Base-by-base conservation (phyloP, 2,329 filamentous ascomycete species). In the Pyricularia sp. region DNA sequence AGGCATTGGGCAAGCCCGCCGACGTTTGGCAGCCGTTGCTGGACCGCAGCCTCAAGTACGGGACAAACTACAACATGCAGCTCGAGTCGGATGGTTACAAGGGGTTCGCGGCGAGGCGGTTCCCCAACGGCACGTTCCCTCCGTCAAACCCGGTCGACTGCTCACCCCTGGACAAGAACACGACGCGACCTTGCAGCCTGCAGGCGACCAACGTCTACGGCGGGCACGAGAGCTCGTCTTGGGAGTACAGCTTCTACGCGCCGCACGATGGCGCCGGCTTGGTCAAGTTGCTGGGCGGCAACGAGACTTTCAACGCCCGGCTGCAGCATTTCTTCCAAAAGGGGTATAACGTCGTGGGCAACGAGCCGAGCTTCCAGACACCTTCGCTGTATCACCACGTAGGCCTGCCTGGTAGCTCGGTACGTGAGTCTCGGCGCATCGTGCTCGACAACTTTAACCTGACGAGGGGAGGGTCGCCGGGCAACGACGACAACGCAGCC, bases 201-300 rank as follows among this genome's bases (percentile, higher is more conserved):
- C 64, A 65, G 13, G 66, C 65, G 10, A 65, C 65, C 31, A 65
- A 78, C 4, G 85, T 82, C 0, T 81, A 82, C 10, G 88, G 89
- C 71, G 89, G 87, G 0, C 90, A 88, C 68, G 88, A 90, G 71
- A 84, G 83, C n/a, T 85, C 82, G 65, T 77, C 81, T 0, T 90
- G 88, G 87, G 81, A 89, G 61, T 90, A 90, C 70, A 83, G 82
- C 9, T 90, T 88, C 78, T 83, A 71, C 16, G 77, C 79, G 0
- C 78, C 78, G 0, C 78, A 80, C 62, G 76, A 78, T 9, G 73
- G 72, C 62, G 71, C 74, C 0, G 67, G 68, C 0, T 73, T 88
- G 0, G 79, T 88, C 66, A 70, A 71, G 1, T 78, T 79, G 0
- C 80, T 88, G 59, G 85, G 85, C 8, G 82, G 82, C 1, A 75